Base-by-base conservation (phyloP, 1,139 yeast genomes). In the Hansenula anomala region DNA sequence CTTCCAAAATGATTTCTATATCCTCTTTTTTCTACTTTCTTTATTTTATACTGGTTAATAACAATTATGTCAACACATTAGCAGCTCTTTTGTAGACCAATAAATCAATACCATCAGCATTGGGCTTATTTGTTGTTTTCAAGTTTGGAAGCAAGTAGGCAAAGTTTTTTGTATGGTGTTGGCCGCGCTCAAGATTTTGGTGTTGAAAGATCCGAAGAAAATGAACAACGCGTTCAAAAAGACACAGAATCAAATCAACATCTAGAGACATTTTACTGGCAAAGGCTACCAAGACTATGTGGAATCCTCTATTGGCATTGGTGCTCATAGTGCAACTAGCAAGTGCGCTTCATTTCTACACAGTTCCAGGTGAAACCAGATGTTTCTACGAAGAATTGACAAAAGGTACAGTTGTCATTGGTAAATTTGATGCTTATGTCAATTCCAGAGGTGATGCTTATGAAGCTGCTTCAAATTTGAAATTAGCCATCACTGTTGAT, bases 341-440 rank as follows among this genome's bases (percentile, higher is more conserved):
- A 2, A 6, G 19, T 11, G 52, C 55, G 1, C 37, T 62, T 17
- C 66, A 64, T 44, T 52, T 59, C 38, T 63, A 63, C 42, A 36
- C 61, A 24, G 35, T 42, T 3, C 51, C 62, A 1, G 63, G 59
- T 13, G 58, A 59, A 30, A 62, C 71, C 19, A 66, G 59, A 42
- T 78, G 86, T 55, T 79, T 79, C 52, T 74, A 64, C 44, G 78
- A 75, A 47, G 80, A 76, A 34, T 56, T 79, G 28, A 64, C 70
- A 7, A 62, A 64, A 44, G 77, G 73, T 32, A 67, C 75, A 17
- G 55, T 78, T 19, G 67, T 79, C 4, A 64, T 72, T 32, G 83
- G 81, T 8, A 66, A 61, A 45, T 56, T 56, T 50, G 54, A 69
- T 17, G 48, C 67, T 28, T 55, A 60, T 15, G 54, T 55, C 31